phyloP scores from a whole-genome alignment of 2,329 filamentous ascomycete species.

The Nothopassalora personata region DNA sequence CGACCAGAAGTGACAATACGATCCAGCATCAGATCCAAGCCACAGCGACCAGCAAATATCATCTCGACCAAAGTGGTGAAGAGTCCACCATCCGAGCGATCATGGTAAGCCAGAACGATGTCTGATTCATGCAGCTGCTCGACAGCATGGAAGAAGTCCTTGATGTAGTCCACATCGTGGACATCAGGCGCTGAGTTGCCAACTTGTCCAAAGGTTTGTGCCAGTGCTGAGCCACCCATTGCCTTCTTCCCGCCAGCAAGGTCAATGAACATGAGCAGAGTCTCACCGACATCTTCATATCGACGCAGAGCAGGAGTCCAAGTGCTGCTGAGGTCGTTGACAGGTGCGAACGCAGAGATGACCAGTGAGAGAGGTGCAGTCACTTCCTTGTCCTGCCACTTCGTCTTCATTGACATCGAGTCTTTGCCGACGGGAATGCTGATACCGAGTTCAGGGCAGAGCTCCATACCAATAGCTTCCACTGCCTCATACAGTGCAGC shows the following conservation, averaged over 20 bases:
- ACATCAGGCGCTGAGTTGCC: constrained; percentile 84
- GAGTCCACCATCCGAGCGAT: constrained; percentile 86
- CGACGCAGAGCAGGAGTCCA: constrained; percentile 89
- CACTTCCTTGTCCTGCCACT: constrained; percentile 83
- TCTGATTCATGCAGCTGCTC: constrained; percentile 60
- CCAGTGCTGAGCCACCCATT: constrained; percentile 84
- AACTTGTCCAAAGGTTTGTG: constrained; percentile 81
- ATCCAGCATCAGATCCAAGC: constrained; percentile 79
- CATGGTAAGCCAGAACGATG: constrained; percentile 87
- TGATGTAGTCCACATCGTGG: constrained; percentile 71
- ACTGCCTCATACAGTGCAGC: constrained; percentile 91
- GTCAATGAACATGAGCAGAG: constrained; percentile 84
- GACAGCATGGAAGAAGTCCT: constrained; percentile 87
- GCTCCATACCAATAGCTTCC: constrained; percentile 82
- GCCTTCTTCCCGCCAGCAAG: constrained; percentile 74
- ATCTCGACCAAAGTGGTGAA: constrained; percentile 90
- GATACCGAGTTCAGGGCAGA: constrained; percentile 85
- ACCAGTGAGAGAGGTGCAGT: constrained; percentile 88
- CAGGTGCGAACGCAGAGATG: constrained; percentile 83
- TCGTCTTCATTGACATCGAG: constrained; percentile 98
- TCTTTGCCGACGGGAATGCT: constrained; percentile 97
- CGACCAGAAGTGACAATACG: constrained; percentile 59
- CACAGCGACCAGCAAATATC: constrained; percentile 95
- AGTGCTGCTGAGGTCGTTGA: constrained; percentile 74
- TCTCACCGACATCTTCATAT: constrained; percentile 81